A percentile compares a stretch with the other conserved stretches of the same genome.
phyloP scores from a whole-genome alignment of 106 monocot genomes.

The Platanthera guangdongensis region DNA sequence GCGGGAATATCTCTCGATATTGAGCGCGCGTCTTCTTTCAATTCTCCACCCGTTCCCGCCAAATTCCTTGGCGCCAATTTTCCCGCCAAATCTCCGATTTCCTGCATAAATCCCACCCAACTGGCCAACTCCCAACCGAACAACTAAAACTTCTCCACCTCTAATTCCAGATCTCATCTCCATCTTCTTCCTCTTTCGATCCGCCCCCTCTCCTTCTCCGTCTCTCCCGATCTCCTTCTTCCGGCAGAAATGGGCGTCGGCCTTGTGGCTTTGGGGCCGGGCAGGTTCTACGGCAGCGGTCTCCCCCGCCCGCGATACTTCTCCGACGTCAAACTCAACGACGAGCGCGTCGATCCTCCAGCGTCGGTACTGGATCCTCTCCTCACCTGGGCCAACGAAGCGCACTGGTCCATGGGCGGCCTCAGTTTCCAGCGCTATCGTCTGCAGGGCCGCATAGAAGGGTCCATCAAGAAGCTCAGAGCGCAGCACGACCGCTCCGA shows the following conservation, averaged over 20 bases:
- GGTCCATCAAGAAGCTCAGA: conserved; percentile 56
- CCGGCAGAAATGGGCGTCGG: conserved; percentile 15
- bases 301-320: conserved; percentile 73
- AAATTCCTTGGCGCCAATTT: conserved; percentile 6
- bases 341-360: conserved; percentile 58
- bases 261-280: conserved; percentile 61
- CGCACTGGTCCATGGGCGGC: conserved; percentile 93
- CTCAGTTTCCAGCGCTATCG: conserved; percentile 58
- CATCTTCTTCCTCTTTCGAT: neutral
- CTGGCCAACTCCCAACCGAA: neutral
- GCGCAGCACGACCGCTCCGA: conserved; percentile 10
- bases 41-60: neutral
- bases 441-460: conserved; percentile 83
- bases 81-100: conserved; percentile 5
- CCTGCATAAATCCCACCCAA: neutral
- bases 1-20: neutral
- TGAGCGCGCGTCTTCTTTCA: neutral
- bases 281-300: conserved; percentile 69
- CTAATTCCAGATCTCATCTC: neutral
- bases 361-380: conserved; percentile 48
- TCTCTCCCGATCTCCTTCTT: conserved; percentile 1
- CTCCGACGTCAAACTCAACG: conserved; percentile 27
- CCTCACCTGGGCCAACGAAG: conserved; percentile 66
- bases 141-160: neutral
- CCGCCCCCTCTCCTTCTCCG: neutral